phyloP scores from a whole-genome alignment of 2,329 filamentous ascomycete species.

The Pseudogymnoascus verrucosus region DNA sequence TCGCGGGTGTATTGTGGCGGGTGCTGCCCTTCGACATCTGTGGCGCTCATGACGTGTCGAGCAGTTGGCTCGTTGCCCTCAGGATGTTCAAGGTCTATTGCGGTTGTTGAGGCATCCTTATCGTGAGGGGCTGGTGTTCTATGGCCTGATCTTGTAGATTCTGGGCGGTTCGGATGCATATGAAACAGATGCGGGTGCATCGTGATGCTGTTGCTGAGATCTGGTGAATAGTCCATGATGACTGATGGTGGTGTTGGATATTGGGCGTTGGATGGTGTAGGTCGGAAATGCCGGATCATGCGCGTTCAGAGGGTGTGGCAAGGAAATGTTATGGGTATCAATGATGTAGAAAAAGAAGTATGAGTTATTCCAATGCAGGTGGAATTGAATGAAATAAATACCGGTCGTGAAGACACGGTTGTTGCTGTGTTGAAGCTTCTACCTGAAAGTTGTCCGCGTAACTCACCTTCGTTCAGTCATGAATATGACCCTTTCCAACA shows the following conservation, averaged over 20 bases:
- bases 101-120: slow-evolving; percentile 34
- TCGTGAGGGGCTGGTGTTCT: slow-evolving; percentile 19
- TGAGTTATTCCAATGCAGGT: background rate
- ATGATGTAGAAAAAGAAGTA: background rate
- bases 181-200: slow-evolving; percentile 27
- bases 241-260: background rate
- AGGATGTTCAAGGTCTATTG: slow-evolving; percentile 28
- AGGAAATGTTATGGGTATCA: background rate
- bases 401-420: slow-evolving; percentile 4
- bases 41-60: slow-evolving; percentile 20
- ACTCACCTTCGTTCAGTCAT: background rate
- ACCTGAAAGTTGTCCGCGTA: background rate
- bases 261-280: background rate
- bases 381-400: slow-evolving; percentile 1
- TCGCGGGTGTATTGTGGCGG: slow-evolving; percentile 32
- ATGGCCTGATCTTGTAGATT: slow-evolving; percentile 17
- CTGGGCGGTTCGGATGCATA: slow-evolving; percentile 22
- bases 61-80: slow-evolving; percentile 25
- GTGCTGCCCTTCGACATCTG: slow-evolving; percentile 36
- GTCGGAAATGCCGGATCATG: background rate
- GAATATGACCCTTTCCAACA: background rate
- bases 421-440: slow-evolving; percentile 6
- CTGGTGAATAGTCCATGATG: slow-evolving; percentile 11
- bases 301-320: background rate
- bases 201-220: slow-evolving; percentile 25